Conservation (phyloP, 73 alveolate species). For the Paramecium pentaurelia region DNA sequence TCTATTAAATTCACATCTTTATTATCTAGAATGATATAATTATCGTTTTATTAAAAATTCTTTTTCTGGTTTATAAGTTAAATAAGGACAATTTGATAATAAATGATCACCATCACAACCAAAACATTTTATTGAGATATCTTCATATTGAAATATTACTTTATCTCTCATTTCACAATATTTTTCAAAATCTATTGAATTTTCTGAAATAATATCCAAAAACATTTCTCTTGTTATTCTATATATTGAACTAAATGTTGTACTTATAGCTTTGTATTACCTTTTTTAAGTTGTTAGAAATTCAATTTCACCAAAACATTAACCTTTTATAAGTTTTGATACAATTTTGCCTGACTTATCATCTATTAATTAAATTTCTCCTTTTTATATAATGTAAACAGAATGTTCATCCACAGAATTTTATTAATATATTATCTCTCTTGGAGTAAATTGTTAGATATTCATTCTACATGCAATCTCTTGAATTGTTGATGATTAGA, state of each 20-base stretch:
- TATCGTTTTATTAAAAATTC: constrained; percentile 1
- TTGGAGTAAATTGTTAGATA: background rate
- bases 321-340: background rate
- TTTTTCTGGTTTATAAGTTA: background rate
- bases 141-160: background rate
- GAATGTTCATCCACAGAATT: background rate
- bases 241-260: background rate
- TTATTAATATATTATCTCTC: background rate
- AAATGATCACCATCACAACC: background rate
- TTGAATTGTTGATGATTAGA: background rate
- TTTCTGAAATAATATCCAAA: background rate
- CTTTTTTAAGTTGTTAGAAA: background rate
- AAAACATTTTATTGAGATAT: background rate
- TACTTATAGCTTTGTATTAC: background rate
- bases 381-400: background rate
- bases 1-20: background rate
- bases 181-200: background rate
- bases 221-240: background rate
- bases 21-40: background rate
- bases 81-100: background rate
- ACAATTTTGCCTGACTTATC: background rate
- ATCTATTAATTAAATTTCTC: background rate
- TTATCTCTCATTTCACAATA: background rate
- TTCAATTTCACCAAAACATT: constrained; percentile 31
- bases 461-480: background rate